Evolutionary conservation across 768 basidiomycete species (phyloP), one percentile per base, ranked within the genome.

Genomic region (Lactifluus pinguis): DNA sequence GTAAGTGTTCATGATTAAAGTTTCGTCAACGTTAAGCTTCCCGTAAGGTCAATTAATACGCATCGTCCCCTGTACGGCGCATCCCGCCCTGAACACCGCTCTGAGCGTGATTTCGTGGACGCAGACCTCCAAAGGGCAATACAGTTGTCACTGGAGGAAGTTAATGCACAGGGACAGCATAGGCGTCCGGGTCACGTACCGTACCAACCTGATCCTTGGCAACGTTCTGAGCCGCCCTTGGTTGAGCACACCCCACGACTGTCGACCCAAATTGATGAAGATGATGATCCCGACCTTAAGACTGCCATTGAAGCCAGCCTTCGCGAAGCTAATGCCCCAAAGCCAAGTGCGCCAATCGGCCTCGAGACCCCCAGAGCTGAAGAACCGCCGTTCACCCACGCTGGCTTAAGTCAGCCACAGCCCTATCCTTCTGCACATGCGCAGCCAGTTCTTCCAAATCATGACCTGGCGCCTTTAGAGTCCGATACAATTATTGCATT

Each of bases 301-400:
- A 90, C 95, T 19, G 97, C 97, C 0, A 99, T 99, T 53, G 93
- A 98, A 69, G 97, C 97, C 0, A 92, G 89, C 69, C 72, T 99
- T 63, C 79, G 85, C n/a, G 97, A 99, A 67, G 86, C 82, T 3
- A 84, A 79, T 60, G 85, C 88, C 11, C 86, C 87, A 0, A 83
- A 79, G 63, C 85, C 92, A 7, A 92, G 89, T 67, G 90, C 89
- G 0, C 92, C 93, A 0, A 72, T 80, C 17, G 81, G 78, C 10
- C 67, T 81, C 7, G 82, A 87, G 53, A 77, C 81, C 2, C 76
- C 82, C 3, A 74, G 75, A 19, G 69, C 71, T 1, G 83, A 85
- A 57, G 74, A 79, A 52, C 70, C 75, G 0, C 73, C 76, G 36
- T 70, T 70, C 59, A 54, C 53, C 0, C 65, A 70, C 51, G 68